phyloP scores from a whole-genome alignment of 1,139 yeast species.

The Pichia sp. region DNA sequence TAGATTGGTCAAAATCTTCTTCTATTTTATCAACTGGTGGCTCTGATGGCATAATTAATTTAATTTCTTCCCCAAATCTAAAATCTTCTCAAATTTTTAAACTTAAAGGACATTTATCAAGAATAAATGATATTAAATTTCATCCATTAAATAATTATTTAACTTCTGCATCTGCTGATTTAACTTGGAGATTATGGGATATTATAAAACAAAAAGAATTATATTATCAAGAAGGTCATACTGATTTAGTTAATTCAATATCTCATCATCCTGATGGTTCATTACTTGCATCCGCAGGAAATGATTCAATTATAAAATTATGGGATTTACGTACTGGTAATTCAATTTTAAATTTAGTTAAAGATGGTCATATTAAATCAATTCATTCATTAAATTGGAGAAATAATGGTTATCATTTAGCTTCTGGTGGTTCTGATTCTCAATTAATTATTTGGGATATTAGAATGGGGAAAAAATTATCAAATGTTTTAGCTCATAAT shows the following conservation, averaged over 20 bases:
- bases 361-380: constrained; percentile 57
- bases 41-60: constrained; percentile 49
- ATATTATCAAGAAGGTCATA: constrained; percentile 77
- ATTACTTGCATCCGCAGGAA: constrained; percentile 68
- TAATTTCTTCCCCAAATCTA: constrained; percentile 21
- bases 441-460: constrained; percentile 83
- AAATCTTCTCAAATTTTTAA: not conserved
- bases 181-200: constrained; percentile 91
- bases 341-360: constrained; percentile 50
- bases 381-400: constrained; percentile 73
- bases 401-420: constrained; percentile 66
- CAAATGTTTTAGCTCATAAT: constrained; percentile 67
- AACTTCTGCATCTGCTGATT: constrained; percentile 76
- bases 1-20: constrained; percentile 48
- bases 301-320: constrained; percentile 64
- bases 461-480: constrained; percentile 40
- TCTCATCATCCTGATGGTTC: constrained; percentile 76
- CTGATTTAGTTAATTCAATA: constrained; percentile 62
- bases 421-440: constrained; percentile 84
- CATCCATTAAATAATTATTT: constrained; percentile 58
- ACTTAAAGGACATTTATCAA: constrained; percentile 42
- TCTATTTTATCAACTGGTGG: constrained; percentile 49
- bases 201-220: constrained; percentile 41
- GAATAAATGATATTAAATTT: constrained; percentile 59
- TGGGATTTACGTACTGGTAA: constrained; percentile 90